These are phyloP conservation scores for Sclerotinia trifoliorum DNA, from an alignment of 2,329 filamentous ascomycete genomes.

Conservation along the genomic window DNA sequence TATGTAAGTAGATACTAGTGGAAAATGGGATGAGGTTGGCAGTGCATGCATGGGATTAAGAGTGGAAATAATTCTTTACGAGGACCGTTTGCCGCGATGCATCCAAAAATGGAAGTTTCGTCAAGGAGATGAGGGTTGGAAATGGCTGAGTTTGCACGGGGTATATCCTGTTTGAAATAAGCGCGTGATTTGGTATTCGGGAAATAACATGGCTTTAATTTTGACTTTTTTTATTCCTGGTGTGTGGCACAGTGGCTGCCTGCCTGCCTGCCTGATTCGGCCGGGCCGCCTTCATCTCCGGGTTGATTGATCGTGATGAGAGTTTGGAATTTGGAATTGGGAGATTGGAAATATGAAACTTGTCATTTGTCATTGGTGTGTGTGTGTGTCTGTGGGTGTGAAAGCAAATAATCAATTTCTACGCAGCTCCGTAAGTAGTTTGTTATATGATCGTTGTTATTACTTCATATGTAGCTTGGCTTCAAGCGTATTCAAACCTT, in stretches of 20 bases:
- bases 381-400: background rate
- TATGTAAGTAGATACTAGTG: background rate
- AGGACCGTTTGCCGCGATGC: background rate
- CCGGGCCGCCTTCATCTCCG: background rate
- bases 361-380: too few species aligned
- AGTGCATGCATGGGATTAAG: background rate
- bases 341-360: too few species aligned
- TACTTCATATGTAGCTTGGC: background rate
- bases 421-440: background rate
- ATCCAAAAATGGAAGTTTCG: background rate
- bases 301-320: background rate
- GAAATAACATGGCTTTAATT: background rate
- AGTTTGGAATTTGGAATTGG: background rate
- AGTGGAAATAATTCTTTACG: background rate
- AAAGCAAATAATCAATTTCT: background rate
- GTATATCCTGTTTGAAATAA: conserved; percentile 7
- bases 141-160: conserved; percentile 1
- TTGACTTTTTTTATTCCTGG: background rate
- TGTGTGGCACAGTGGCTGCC: too few species aligned
- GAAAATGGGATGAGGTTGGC: background rate
- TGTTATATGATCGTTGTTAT: background rate
- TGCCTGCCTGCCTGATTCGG: too few species aligned
- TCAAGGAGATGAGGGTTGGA: background rate
- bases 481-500: background rate
- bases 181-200: background rate